A percentile compares a stretch with the other conserved stretches of the same genome.
Evolutionary conservation across 441 rosid species (phyloP).

Genomic region (Erodium moschatum): DNA sequence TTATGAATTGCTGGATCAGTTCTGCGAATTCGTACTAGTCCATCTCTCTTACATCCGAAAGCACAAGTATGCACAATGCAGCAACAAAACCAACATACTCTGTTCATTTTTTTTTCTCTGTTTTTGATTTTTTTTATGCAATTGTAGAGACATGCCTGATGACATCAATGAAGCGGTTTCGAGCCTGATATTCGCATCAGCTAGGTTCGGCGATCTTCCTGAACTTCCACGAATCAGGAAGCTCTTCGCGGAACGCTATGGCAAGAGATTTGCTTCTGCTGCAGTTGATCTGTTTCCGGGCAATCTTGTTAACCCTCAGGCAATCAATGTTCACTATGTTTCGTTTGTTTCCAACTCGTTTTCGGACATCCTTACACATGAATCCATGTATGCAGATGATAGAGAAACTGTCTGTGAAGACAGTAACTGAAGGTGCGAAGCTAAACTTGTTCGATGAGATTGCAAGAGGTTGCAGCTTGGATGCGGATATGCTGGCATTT

Average conservation of each 20-base stretch:
- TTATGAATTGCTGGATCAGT: constrained; percentile 48
- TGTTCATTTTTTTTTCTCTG: neutral
- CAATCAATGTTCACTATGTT: constrained; percentile 12
- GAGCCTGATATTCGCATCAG: constrained; percentile 67
- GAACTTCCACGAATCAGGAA: constrained; percentile 58
- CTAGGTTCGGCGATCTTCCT: constrained; percentile 73
- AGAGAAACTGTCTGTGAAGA: constrained; percentile 36
- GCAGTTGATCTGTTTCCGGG: constrained; percentile 54
- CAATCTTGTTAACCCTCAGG: constrained; percentile 61
- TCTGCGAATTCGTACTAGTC: constrained; percentile 43
- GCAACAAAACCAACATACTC: neutral
- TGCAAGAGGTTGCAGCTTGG: constrained; percentile 28
- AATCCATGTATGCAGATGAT: constrained; percentile 30
- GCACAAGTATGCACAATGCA: constrained; percentile 37
- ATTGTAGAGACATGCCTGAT: constrained; percentile 51
- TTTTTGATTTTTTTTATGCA: neutral
- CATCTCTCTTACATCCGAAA: constrained; percentile 51
- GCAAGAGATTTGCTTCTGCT: constrained; percentile 35
- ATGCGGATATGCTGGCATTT: constrained; percentile 38
- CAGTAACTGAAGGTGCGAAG: constrained; percentile 47
- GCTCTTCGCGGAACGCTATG: constrained; percentile 62
- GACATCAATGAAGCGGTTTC: constrained; percentile 80
- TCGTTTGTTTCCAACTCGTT: neutral
- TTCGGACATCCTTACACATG: neutral
- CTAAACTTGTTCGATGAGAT: constrained; percentile 43